Percentiles rank a stretch among this genome's conserved stretches.
phyloP scores from a whole-genome alignment of 805 yeast genomes.

The Candida jianshihensis region DNA sequence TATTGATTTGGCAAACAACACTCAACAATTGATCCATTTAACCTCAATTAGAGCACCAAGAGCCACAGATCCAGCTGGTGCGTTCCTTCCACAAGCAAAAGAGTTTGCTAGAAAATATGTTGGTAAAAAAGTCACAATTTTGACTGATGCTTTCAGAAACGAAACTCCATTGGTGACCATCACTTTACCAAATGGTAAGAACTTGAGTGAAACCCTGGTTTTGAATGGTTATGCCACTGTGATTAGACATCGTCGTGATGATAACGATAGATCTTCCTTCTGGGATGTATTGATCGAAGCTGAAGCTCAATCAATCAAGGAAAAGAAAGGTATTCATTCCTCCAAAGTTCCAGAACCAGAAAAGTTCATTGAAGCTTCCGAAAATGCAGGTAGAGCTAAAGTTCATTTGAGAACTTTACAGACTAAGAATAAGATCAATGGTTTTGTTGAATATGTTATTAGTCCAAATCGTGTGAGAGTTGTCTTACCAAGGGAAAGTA shows the following conservation, averaged over 20 bases:
- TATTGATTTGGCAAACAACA: constrained; percentile 41
- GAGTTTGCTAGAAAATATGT: constrained; percentile 69
- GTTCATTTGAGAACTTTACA: constrained; percentile 65
- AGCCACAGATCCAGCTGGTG: constrained; percentile 48
- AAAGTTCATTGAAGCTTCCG: constrained; percentile 74
- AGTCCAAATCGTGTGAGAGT: constrained; percentile 65
- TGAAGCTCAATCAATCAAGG: constrained; percentile 51
- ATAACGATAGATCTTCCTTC: constrained; percentile 57
- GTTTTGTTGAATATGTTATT: constrained; percentile 65
- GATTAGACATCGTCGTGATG: constrained; percentile 68
- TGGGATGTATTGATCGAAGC: constrained; percentile 75
- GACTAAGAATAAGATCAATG: constrained; percentile 57
- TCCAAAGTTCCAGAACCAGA: constrained; percentile 50
- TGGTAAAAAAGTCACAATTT: constrained; percentile 61
- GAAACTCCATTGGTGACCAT: constrained; percentile 62
- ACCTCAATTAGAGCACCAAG: constrained; percentile 75
- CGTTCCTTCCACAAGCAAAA: constrained; percentile 57
- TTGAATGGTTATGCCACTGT: constrained; percentile 71
- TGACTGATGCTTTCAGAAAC: constrained; percentile 62
- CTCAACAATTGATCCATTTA: constrained; percentile 56
- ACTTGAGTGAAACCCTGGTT: constrained; percentile 56
- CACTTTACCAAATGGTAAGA: constrained; percentile 42
- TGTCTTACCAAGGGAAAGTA: constrained; percentile 63
- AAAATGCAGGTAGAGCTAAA: constrained; percentile 61
- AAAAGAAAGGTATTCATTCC: constrained; percentile 55